These are phyloP conservation scores for Salix udensis DNA, from an alignment of 345 rosid genomes.

Conservation along the genomic window DNA sequence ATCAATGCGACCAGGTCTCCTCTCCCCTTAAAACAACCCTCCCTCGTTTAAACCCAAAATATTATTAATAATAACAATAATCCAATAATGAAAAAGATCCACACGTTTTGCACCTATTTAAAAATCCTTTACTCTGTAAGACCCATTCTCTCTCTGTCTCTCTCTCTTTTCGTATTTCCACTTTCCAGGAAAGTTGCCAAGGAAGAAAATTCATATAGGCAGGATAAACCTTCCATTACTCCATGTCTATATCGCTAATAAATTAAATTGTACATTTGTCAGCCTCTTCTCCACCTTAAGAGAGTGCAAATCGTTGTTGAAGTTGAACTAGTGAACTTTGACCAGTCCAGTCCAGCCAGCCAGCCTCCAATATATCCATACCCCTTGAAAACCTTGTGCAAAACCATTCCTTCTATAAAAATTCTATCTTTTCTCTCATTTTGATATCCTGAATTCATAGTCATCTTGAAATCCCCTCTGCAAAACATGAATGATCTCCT, in stretches of 20 bases:
- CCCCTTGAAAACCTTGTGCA: background rate
- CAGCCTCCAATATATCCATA: background rate
- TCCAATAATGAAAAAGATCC: too few species aligned
- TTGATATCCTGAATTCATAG: background rate
- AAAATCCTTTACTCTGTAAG: background rate
- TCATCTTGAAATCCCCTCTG: background rate
- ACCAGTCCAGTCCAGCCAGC: background rate
- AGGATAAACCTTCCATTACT: background rate
- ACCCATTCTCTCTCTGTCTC: background rate
- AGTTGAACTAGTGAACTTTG: background rate
- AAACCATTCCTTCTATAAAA: background rate
- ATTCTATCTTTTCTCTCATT: background rate
- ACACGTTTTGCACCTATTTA: background rate
- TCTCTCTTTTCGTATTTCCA: background rate
- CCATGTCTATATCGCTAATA: background rate
- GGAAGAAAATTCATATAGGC: background rate
- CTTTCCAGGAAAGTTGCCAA: background rate
- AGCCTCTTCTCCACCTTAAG: too few species aligned
- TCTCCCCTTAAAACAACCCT: background rate
- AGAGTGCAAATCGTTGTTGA: background rate
- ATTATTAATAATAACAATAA: too few species aligned
- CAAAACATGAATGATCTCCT: conserved; percentile 68
- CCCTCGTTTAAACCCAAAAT: background rate
- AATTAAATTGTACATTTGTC: background rate
- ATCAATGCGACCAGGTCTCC: conserved; percentile 12